Evolutionary conservation across 192 early-diverging fungal genomes (phyloP), one percentile per base, ranked within the genome.

Genomic region (Linnemannia schmuckeri): DNA sequence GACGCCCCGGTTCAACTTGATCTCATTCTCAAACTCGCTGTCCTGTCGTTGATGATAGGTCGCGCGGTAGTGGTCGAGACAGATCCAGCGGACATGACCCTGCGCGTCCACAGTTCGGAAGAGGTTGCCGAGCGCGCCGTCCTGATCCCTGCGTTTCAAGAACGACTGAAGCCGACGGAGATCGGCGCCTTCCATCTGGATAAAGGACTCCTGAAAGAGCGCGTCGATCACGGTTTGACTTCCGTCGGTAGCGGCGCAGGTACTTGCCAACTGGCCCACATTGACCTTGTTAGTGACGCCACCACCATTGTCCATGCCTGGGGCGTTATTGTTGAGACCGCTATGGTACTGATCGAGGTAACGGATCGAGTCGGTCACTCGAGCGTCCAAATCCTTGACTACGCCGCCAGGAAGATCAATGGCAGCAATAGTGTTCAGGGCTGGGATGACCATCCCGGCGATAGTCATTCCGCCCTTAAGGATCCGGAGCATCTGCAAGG

Each of bases 1-100:
- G n/a, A 63, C 33, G 46, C 84, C 84, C 20, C 63, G 75, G 63
- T 81, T 77, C 38, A 74, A 35, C 20, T 9, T 6, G 30, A 87
- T 71, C 66, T 87, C 79, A n/a, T 40, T 61, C 40, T 87, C 84
- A 18, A 87, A 87, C 40, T 77, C 79, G 30, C 76, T 75, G 33
- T 87, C 84, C 41, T 81, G 79, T 69, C 69, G 44, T 33, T 70
- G 70, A 46, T 81, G 84, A 41, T 81, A 87, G 17, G 84, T 87
- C 4, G 84, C 75, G 37, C 74, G 77, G 52, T 81, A 81, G 61
- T 87, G 84, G 46, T 87, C 84, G 38, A 77, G 72, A 66, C 84
- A 87, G 70, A 87, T 87, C 84, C 84, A 87, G 12, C 78, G 77
- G 71, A 87, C 79, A 76, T 87, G 84, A 9, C 84, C 84, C 20